Percentiles rank a stretch among this genome's conserved stretches.
These are phyloP conservation scores for Kluyveromyces marxianus DNA, from an alignment of 1,139 yeast species.

Conservation along the genomic window DNA sequence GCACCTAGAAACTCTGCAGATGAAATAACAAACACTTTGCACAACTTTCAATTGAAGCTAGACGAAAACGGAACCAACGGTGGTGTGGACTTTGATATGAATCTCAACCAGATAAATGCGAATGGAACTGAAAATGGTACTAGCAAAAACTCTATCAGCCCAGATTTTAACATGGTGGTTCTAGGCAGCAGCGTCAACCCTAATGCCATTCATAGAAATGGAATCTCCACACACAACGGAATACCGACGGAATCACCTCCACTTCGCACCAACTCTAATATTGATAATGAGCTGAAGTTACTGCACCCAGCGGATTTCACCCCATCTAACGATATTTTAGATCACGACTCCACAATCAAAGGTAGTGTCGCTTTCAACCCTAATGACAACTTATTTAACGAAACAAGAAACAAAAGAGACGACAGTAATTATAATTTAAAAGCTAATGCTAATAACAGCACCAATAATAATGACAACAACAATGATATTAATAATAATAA, in stretches of 20 bases:
- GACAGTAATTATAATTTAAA: not conserved
- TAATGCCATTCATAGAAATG: not conserved
- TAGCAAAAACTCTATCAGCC: not conserved
- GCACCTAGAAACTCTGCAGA: not conserved
- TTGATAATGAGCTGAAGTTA: constrained; percentile 1
- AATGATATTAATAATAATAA: not conserved
- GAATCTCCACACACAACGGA: not conserved
- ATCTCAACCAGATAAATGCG: not conserved
- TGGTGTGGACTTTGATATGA: not conserved
- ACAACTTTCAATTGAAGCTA: constrained; percentile 1
- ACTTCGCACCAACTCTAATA: not conserved
- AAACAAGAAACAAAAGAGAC: not conserved
- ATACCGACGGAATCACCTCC: constrained; percentile 3
- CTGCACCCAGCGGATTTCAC: not conserved
- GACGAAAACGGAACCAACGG: not conserved
- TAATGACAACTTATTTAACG: not conserved
- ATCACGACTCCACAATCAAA: not conserved
- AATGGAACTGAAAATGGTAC: not conserved
- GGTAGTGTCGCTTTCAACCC: not conserved
- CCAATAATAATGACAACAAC: not conserved
- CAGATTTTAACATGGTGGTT: not conserved
- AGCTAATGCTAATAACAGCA: not conserved
- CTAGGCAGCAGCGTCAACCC: not conserved
- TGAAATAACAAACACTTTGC: constrained; percentile 1
- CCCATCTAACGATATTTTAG: not conserved